Base-by-base conservation (phyloP, 1,284 basidiomycete species). In the Ganoderma multipileum region DNA sequence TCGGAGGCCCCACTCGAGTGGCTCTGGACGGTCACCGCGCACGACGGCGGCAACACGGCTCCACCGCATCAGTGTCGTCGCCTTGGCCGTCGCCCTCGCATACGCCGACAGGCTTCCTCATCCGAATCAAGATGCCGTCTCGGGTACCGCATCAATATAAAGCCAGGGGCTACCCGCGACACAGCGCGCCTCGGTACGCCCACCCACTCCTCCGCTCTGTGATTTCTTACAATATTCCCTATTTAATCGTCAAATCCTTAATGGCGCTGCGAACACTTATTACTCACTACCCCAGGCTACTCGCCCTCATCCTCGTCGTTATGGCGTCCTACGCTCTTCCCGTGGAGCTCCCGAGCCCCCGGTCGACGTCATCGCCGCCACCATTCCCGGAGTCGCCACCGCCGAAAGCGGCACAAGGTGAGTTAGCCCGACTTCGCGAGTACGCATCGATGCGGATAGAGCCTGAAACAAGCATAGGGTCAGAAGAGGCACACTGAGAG, bases 1-100 rank as follows among this genome's bases (percentile, higher is more conserved):
- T 61, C 74, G 4, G 66, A 73, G 33, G 69, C 78, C 2, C 64
- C 74, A 9, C 77, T 74, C 52, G 77, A 79, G 65, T 80, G 76
- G 74, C 68, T 73, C 36, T 78, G 73, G 20, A 74, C 78, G n/a
- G 76, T 76, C 59, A 76, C 79, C 1, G 68, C 69, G 23, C 64
- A 66, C 20, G 71, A 76, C 60, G 67, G 67, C 14, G 79, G 79
- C 11, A 78, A 80, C 71, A 68, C 30, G 80, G 80, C 7, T 77
- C 77, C 73, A 75, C 39, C 76, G 76, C 33, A 74, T 76, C 69
- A 76, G 77, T 69, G 76, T 76, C 33, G 73, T 82, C n/a, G 74
- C 78, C 16, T 77, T 83, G 76, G 81, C 76, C n/a, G n/a, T n/a
- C n/a, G n/a, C n/a, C n/a, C n/a, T n/a, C n/a, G n/a, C n/a, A n/a